Base-by-base conservation (phyloP, 2,329 filamentous ascomycete genomes). In the Ambrosiella xylebori region DNA sequence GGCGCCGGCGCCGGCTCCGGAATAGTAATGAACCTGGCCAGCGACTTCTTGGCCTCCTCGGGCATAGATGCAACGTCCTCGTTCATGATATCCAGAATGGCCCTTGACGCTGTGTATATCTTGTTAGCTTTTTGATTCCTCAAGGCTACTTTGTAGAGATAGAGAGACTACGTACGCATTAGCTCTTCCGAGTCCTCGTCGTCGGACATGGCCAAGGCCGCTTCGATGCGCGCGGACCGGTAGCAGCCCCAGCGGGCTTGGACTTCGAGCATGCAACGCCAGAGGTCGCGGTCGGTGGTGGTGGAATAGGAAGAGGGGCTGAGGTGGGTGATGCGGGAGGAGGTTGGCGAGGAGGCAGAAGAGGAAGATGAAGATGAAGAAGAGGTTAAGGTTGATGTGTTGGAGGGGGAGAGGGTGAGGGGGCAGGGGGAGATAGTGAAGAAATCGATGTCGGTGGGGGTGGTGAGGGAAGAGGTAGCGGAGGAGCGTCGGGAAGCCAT, bases 231-330 rank as follows among this genome's bases (percentile, higher is more conserved):
- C 12, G 74, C 72, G 15, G 74, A 76, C 36, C 71, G 74, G 62
- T 76, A 76, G 65, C 74, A 76, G 5, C 71, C 71, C 56, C 74
- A 76, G 4, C 66, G 68, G 61, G 68, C 66, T 64, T 76, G 74
- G 7, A 76, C 66, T 53, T 72, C 69, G 1, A 76, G 68, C 74
- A 76, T 76, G 62, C 73, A 74, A 54, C 67, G 64, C 74, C 74
- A 76, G 2, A 76, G 64, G 40, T 71, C 68, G 17, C 49, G 47
- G 49, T 61, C 59, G 9, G 38, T 35, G 19, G 53, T 57, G 11
- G 36, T 9, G 39, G 40, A n/a, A 27, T 2, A 27, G 27, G 27
- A 27, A 27, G 27, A 27, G 17, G 41, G 9, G 13, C 39, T 44
- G 49, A 49, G 44, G 17, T 57, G 55, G 19, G 38, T 27, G 41